Evolutionary conservation across 2,329 filamentous ascomycete genomes (phyloP), one percentile per base, ranked within the genome.

Genomic region (Volutella citrinella): DNA sequence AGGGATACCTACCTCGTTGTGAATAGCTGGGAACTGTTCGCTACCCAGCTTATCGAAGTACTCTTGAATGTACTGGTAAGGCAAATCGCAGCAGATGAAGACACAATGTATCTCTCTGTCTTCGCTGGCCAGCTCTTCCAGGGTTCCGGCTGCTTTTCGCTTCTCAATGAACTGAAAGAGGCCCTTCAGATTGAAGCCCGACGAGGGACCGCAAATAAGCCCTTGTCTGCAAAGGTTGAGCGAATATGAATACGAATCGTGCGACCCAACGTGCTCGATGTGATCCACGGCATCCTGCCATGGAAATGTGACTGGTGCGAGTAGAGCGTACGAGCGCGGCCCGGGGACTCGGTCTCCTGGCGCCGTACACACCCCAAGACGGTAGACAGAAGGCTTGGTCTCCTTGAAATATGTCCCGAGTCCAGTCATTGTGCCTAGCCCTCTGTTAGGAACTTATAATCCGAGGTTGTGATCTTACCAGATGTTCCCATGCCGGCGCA

Each of bases 61-160:
- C 43, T 75, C 73, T 16, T 68, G 61, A 27, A 81, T 68, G 39
- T 81, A 81, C 49, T 81, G 77, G 43, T 82, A 81, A 0, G 78
- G 78, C 17, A 82, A 43, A 36, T 82, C 78, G 37, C 77, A 80
- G 56, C 77, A 82, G 4, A 80, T 53, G 51, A 82, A 82, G 1
- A 77, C 75, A 27, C 72, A 76, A 40, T 72, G 64, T 3, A 73
- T 60, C 30, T 65, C 57, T 2, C 71, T 70, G 19, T 69, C 62
- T 1, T 59, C 51, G 1, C 65, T 68, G 1, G 64, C 60, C 2
- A 78, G 52, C 9, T 69, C 58, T 1, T 52, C 21, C 10, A 79
- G 54, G 0, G 59, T 68, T 1, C 66, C 69, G 0, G 60, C 61
- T 0, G 52, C 46, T 45, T 76, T 77, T 12, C 61, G 60, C 39